phyloP scores from a whole-genome alignment of 2,329 filamentous ascomycete genomes.

The Clonostachys rhizophaga region DNA sequence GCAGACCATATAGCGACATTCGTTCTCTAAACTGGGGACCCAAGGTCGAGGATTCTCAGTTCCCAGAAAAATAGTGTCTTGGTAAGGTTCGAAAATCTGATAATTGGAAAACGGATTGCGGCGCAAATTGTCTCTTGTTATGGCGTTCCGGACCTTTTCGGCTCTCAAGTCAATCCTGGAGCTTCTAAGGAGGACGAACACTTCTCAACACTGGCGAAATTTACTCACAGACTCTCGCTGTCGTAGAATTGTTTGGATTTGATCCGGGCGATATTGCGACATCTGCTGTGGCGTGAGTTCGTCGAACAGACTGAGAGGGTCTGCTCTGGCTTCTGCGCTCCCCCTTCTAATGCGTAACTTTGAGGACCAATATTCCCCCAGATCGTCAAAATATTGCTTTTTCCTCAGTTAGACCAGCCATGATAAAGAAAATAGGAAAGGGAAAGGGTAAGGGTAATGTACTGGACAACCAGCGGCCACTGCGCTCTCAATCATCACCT shows the following conservation, averaged over 20 bases:
- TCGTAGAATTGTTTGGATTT: slow-evolving; percentile 39
- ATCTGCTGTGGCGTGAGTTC: slow-evolving; percentile 37
- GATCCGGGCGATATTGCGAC: slow-evolving; percentile 36
- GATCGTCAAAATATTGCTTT: slow-evolving; percentile 22
- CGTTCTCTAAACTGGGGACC: slow-evolving; percentile 25
- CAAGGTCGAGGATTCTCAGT: slow-evolving; percentile 16
- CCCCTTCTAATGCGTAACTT: slow-evolving; percentile 26
- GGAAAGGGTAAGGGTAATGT: background rate
- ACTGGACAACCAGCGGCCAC: slow-evolving; percentile 12
- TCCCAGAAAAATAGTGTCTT: slow-evolving; percentile 6
- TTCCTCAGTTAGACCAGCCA: background rate
- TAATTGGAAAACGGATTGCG: slow-evolving; percentile 5
- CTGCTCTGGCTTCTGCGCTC: slow-evolving; percentile 31
- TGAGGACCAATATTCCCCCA: slow-evolving; percentile 23
- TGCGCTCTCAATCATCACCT: slow-evolving; percentile 28
- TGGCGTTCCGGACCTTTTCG: slow-evolving; percentile 21
- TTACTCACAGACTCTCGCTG: slow-evolving; percentile 43
- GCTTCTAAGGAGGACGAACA: background rate
- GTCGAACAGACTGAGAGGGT: slow-evolving; percentile 37
- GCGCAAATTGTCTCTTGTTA: slow-evolving; percentile 18
- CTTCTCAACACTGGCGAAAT: slow-evolving; percentile 17
- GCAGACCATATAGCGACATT: slow-evolving; percentile 49
- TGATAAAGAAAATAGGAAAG: background rate
- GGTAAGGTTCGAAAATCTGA: background rate
- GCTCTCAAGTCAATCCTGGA: background rate